Evolutionary conservation across 75 land plant genomes (phyloP), one percentile per base, ranked within the genome.

Genomic region (Gnetum montanum): DNA sequence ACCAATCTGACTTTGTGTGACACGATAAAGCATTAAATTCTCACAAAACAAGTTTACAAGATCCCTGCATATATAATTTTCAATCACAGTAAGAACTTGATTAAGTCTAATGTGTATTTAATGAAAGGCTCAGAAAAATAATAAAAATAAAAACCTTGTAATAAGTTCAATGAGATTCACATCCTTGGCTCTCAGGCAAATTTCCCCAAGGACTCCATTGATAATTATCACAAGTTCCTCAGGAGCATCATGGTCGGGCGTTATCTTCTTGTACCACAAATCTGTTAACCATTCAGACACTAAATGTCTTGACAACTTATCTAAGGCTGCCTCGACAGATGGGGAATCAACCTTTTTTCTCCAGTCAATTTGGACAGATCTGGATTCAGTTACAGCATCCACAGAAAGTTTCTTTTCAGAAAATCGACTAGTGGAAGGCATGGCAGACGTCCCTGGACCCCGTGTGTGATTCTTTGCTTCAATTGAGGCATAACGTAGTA

Each of bases 181-280:
- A 58, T 81, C 79, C 72, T 82, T 86, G 55, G 70, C 69, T 19
- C 97, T 77, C 35, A 31, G 58, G 18, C 89, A 75, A 49, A 95
- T 43, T 64, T 95, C 97, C 30, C 86, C 86, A 65, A 95, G 62
- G 12, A 77, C 81, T 29, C 73, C 84, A 68, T 90, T 95, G 22
- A 95, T 71, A 41, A 90, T 70, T 29, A 62, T 31, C 10, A 77
- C 70, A 15, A 90, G 70, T 65, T 90, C 98, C 54, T 95, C 85
- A 52, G 99, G 99, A 58, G 67, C 88, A 66, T 86, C 81, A 57
- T 63, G 80, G 46, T 95, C 99, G 50, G 97, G 86, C 54, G 93
- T 92, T 60, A 95, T 48, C 2, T 77, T 67, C 6, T 85, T 76
- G 48, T 90, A 95, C 99, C 99, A 95, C 11, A 85, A 71, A 74